Base-by-base conservation (phyloP, 164 flowering plant species). In the Aristolochia contorta region DNA sequence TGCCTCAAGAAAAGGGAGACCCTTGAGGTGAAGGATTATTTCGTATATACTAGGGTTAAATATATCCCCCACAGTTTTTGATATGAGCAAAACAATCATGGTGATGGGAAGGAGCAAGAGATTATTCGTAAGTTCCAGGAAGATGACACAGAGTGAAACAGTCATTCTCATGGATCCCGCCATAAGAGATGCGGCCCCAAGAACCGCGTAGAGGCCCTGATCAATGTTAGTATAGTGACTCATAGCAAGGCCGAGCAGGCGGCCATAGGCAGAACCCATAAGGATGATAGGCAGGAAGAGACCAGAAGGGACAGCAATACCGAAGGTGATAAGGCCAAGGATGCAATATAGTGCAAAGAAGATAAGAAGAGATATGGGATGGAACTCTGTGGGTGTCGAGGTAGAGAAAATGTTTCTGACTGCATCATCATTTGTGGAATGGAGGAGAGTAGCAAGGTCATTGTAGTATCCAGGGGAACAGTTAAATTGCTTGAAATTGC, bases 111-210 rank as follows among this genome's bases (percentile, higher is more conserved):
- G 92, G 51, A 93, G 66, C 53, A 81, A 78, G 13, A 93, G 94
- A 60, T 89, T 87, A 81, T 89, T 89, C 57, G 96, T 93, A 61
- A 93, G 94, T 64, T 93, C 98, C 15, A 93, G 90, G 73, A 93
- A 83, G 58, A 93, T 93, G 47, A 93, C 96, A 65, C 98, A 89
- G 3, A 93, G 82, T 0, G 98, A 93, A 50, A 93, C 97, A 0
- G 98, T 93, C 97, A 87, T 93, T 49, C 98, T 78, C 98, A 93
- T 93, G 10, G 98, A 85, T 10, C 98, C 98, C 23, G 90, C 82
- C 88, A 93, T 82, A 59, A 93, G 84, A 0, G 98, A 83, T 16
- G 98, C 98, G 54, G 98, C 92, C 16, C 98, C 98, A 2, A 93
- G 90, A 16, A 93, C 87, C 2, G 98, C 91, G 56, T 67, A 89